Evolutionary conservation across 2,329 filamentous ascomycete genomes (phyloP).

Genomic region (Monascus ruber): DNA sequence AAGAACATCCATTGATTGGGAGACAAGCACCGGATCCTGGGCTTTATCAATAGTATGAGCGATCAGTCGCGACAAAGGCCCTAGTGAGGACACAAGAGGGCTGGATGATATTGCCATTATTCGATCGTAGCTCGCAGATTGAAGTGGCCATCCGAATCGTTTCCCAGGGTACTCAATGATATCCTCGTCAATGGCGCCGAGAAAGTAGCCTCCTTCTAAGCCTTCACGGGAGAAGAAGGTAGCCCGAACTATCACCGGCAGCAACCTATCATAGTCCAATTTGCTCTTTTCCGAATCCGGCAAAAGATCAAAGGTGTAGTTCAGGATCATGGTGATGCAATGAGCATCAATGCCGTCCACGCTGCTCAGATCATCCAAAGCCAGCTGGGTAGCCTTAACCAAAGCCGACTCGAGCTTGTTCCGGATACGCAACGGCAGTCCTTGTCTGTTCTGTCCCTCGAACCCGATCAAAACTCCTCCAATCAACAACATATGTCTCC

Average conservation of each 20-base stretch:
- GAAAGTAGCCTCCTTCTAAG: constrained; percentile 63
- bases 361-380: constrained; percentile 47
- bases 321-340: constrained; percentile 58
- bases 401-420: constrained; percentile 61
- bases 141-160: constrained; percentile 54
- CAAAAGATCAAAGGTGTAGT: constrained; percentile 64
- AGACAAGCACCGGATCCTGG: constrained; percentile 32
- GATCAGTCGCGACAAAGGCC: constrained; percentile 51
- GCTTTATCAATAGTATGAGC: constrained; percentile 51
- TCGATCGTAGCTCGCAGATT: constrained; percentile 46
- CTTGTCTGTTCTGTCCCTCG: constrained; percentile 50
- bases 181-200: constrained; percentile 58
- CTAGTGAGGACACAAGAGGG: constrained; percentile 50
- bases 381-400: constrained; percentile 64
- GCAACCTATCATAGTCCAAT: constrained; percentile 56
- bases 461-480: constrained; percentile 69
- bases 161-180: constrained; percentile 43
- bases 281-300: constrained; percentile 47
- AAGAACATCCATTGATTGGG: constrained; percentile 47
- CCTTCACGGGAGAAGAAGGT: constrained; percentile 61
- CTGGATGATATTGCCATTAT: constrained; percentile 45
- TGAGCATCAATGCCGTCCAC: constrained; percentile 39
- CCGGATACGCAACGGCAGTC: constrained; percentile 53
- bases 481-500: constrained; percentile 75
- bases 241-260: constrained; percentile 58